phyloP scores from a whole-genome alignment of 345 rosid genomes.

The Pelargonium nanum region DNA sequence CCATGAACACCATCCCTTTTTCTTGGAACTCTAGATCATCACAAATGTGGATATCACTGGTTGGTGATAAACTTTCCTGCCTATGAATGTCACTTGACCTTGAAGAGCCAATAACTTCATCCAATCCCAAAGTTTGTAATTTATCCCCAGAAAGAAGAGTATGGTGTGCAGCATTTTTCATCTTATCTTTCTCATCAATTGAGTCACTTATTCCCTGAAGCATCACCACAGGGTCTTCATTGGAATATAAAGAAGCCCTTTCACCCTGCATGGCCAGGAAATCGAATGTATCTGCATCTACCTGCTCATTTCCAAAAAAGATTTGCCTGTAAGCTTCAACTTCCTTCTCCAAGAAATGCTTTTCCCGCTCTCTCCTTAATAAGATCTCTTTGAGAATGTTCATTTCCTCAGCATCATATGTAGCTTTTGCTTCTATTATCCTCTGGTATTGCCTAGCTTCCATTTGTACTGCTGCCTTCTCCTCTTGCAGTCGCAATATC shows the following conservation, averaged over 20 bases:
- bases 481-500: slow-evolving; percentile 70
- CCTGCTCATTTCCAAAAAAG: slow-evolving; percentile 17
- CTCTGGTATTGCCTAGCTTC: slow-evolving; percentile 76
- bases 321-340: slow-evolving; percentile 53
- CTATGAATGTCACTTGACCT: too few relatives aligned
- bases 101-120: neutral
- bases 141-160: slow-evolving; percentile 15
- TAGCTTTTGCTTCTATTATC: slow-evolving; percentile 73
- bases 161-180: slow-evolving; percentile 11
- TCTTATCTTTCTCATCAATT: slow-evolving; percentile 12
- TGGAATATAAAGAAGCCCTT: slow-evolving; percentile 7
- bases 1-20: slow-evolving; percentile 11
- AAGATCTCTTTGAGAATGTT: slow-evolving; percentile 68
- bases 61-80: too few relatives aligned
- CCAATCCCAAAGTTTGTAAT: neutral
- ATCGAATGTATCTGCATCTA: slow-evolving; percentile 4
- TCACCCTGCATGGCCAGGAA: slow-evolving; percentile 8
- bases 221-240: slow-evolving; percentile 14
- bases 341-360: slow-evolving; percentile 69
- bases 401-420: slow-evolving; percentile 77
- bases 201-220: slow-evolving; percentile 14
- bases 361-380: slow-evolving; percentile 59
- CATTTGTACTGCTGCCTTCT: slow-evolving; percentile 70
- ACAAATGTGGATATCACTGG: slow-evolving; percentile 8
- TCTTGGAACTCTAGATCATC: slow-evolving; percentile 12